Evolutionary conservation across 2,329 filamentous ascomycete genomes (phyloP), one percentile per base, ranked within the genome.

Genomic region (Alternaria brassicae): DNA sequence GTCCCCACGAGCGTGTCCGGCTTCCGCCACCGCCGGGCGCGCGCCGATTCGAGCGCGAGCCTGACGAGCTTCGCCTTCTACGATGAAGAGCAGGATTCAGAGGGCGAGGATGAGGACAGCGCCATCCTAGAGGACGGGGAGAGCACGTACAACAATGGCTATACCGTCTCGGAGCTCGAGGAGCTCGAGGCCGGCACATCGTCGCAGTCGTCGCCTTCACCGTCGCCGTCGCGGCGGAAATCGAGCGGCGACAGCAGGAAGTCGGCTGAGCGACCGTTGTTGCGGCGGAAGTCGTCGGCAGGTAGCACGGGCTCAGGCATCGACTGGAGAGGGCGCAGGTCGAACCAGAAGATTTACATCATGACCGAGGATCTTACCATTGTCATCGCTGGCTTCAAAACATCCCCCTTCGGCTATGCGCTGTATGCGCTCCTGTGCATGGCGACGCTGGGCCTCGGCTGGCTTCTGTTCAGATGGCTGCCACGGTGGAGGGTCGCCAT

Each of bases 1-100:
- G 86, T 99, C n/a, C 95, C 95, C 1, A 95, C 92, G 10, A 97
- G 93, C 74, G 85, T 93, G 34, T 93, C 92, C n/a, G 91, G 92
- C 30, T 99, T 99, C 76, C 89, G 88, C 47, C 93, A 97, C 78
- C 91, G 92, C 60, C 87, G 93, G 60, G 83, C 84, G 36, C 88
- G 94, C 70, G 89, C 92, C 67, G 91, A 93, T 72, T 98, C 94
- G 13, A 92, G 86, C 6, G 88, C 93, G 27, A 97, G 92, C 79
- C 27, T 70, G 53, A 68, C 69, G 36, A 68, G 65, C 42, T 98
- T 97, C 77, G 88, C 92, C 1, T 97, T 92, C 78, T 96, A 95
- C 73, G 84, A 88, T 56, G 86, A 89, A 56, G 89, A 92, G 60
- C 87, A 91, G 62, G 89, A 91, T 53, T 74, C 71, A 1, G 61